These are phyloP conservation scores for Amaranthus hypochondriacus DNA, from an alignment of 148 eudicot genomes.

Conservation along the genomic window DNA sequence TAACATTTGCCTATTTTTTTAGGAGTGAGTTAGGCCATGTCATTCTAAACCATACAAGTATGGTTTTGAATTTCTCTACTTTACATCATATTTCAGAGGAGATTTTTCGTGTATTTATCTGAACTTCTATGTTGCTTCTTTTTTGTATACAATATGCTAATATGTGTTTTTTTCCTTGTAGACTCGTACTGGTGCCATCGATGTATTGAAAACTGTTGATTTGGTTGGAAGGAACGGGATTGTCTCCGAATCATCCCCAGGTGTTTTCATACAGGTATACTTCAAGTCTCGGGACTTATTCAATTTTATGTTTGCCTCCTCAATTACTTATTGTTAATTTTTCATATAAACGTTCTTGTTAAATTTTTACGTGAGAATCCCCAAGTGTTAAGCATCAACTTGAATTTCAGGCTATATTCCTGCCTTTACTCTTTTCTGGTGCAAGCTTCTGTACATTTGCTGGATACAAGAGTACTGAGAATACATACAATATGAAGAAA, in stretches of 20 bases:
- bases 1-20: not conserved
- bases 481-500: not conserved
- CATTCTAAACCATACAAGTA: not conserved
- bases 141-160: constrained; percentile 5
- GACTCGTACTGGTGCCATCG: constrained; percentile 79
- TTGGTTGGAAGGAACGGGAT: constrained; percentile 78
- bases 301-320: not conserved
- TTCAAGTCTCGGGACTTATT: constrained; percentile 1
- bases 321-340: not conserved
- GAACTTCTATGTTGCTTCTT: not conserved
- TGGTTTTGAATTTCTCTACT: not conserved
- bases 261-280: constrained; percentile 85
- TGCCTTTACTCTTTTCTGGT: not conserved
- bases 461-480: not conserved
- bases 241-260: constrained; percentile 69
- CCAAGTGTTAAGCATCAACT: no score
- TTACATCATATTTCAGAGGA: not conserved
- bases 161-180: constrained; percentile 25
- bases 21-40: not conserved
- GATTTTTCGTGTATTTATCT: not conserved
- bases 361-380: not conserved
- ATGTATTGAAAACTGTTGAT: constrained; percentile 52
- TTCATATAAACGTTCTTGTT: not conserved
- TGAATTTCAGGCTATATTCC: no score
- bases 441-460: not conserved